Base-by-base conservation (phyloP, 163 green algal species). In the Chloromonas sp. region DNA sequence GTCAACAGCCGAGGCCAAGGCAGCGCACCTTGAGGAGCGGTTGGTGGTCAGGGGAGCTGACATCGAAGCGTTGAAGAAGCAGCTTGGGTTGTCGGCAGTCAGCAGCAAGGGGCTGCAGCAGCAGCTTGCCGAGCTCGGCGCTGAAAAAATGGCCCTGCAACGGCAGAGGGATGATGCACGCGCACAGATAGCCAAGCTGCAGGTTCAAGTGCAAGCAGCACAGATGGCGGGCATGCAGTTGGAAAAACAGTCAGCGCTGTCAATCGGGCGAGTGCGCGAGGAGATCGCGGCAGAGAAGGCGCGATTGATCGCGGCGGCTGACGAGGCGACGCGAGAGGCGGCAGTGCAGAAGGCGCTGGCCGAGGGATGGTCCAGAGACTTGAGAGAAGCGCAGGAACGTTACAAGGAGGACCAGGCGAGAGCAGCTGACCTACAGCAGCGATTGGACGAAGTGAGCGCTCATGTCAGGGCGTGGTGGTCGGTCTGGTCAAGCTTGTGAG, bases 281-380 rank as follows among this genome's bases (percentile, higher is more conserved):
- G 81, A 81, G 79, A 70, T 82, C 61, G 84, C 84, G 60, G 84
- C 82, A 59, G 86, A 91, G 14, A 74, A 62, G 14, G 88, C 85
- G 0, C 62, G 60, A 76, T 71, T 89, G 15, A 60, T 85, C 70
- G 81, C 84, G 3, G 76, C 81, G 1, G 66, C 58, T 14, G 84
- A 91, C 5, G 88, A 91, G 79, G 84, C 86, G 1, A 14, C 36
- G 36, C 82, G 62, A 1, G 88, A 89, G 84, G 62, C 82, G 36
- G 82, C 86, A 1, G 84, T 91, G 82, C 81, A 88, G 1, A 87
- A 84, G 57, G 60, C 88, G 36, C 60, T 91, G 82, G 85, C 88
- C 0, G 88, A 91, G 0, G 84, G 86, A 13, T 91, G 86, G 86
- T 60, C 85, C 61, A 82, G 88, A 0, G 88, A 91, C 59, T 57